Evolutionary conservation across 768 basidiomycete species (phyloP), one percentile per base, ranked within the genome.

Genomic region (Tricholoma hemisulphureum): DNA sequence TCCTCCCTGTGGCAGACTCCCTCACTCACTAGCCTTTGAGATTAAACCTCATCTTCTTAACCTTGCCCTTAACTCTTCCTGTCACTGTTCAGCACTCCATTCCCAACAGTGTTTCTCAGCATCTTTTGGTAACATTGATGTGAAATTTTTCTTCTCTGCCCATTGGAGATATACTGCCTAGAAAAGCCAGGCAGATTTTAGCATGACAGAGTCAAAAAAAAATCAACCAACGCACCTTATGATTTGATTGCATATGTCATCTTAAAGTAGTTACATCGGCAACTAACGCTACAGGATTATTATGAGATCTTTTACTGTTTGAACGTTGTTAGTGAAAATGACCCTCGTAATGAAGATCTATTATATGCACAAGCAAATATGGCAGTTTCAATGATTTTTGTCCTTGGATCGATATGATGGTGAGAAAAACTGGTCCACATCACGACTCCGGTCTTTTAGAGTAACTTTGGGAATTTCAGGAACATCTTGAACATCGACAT

Each of bases 51-150:
- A n/a, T n/a, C n/a, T n/a, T n/a, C n/a, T n/a, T n/a, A n/a, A n/a
- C n/a, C n/a, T n/a, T n/a, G n/a, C n/a, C n/a, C n/a, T n/a, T n/a
- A n/a, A n/a, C n/a, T n/a, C n/a, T n/a, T n/a, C n/a, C n/a, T n/a
- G n/a, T n/a, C n/a, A n/a, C n/a, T n/a, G n/a, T n/a, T n/a, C n/a
- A n/a, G n/a, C n/a, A n/a, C n/a, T n/a, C n/a, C n/a, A n/a, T n/a
- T n/a, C n/a, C n/a, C n/a, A n/a, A n/a, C n/a, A n/a, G 28, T 56
- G 45, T 65, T 64, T 20, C 58, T 39, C n/a, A 9, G 37, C 56
- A 59, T 72, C 65, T 6, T 61, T 51, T 0, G 63, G 64, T 13
- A 74, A 58, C 62, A 63, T 72, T 5, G 71, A 74, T 41, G 51
- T 35, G 48, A 74, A 70, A 20, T 60, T 56, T 41, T 60, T 55